These are phyloP conservation scores for Vaccinium macrocarpon DNA, from an alignment of 148 eudicot genomes.

Conservation along the genomic window DNA sequence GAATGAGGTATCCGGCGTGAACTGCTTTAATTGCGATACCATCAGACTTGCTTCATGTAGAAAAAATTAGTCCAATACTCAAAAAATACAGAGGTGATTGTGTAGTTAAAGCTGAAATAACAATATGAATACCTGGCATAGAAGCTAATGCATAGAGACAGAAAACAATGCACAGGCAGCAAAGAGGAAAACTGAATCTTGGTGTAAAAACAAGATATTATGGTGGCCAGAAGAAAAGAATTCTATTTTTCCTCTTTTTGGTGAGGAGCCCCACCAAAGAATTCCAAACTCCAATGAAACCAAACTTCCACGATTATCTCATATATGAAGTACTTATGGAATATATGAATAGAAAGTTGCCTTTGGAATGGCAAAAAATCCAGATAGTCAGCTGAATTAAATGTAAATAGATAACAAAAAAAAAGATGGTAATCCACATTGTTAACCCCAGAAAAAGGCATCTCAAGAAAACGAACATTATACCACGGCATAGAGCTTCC, in stretches of 20 bases:
- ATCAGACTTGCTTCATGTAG: not conserved
- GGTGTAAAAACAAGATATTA: not conserved
- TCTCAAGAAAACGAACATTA: not conserved
- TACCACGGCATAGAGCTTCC: conserved; percentile 40
- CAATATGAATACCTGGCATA: not conserved
- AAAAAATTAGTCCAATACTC: conserved; percentile 2
- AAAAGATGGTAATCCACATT: not conserved
- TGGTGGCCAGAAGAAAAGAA: conserved; percentile 4
- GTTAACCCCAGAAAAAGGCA: not conserved
- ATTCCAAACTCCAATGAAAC: not conserved
- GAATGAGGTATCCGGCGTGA: not conserved
- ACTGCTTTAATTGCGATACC: not conserved
- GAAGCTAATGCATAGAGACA: not conserved
- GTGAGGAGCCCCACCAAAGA: not conserved
- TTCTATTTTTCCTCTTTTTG: not conserved
- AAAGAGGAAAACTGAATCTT: not conserved
- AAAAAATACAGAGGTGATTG: not conserved
- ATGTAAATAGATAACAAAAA: not conserved
- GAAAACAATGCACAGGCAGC: not conserved
- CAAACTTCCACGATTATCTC: not conserved
- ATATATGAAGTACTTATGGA: not conserved
- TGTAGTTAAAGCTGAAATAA: not conserved
- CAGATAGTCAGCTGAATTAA: not conserved
- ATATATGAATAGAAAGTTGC: not conserved
- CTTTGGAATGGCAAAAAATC: not conserved